Percentiles rank a stretch among this genome's conserved stretches.
Evolutionary conservation across 2,329 filamentous ascomycete species (phyloP).

Genomic region (Fusarium tanahbumbuense): DNA sequence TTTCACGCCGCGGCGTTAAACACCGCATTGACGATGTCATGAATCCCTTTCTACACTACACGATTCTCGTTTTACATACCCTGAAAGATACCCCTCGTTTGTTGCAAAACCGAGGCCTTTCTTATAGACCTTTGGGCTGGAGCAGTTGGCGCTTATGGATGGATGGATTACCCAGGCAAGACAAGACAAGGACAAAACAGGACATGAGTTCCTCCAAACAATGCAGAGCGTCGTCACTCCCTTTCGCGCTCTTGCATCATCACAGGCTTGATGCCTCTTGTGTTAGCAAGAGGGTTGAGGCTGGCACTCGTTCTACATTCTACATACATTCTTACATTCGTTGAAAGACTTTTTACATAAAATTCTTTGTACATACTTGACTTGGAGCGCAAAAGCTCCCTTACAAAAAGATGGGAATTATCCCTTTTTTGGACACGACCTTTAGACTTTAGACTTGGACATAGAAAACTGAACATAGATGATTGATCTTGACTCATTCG

Average conservation of each 20-base stretch:
- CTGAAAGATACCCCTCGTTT: slow-evolving; percentile 48
- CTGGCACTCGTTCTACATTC: slow-evolving; percentile 48
- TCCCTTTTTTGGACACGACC: slow-evolving; percentile 14
- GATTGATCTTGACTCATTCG: slow-evolving; percentile 14
- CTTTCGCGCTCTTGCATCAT: slow-evolving; percentile 30
- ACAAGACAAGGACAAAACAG: slow-evolving; percentile 30
- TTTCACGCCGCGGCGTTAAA: slow-evolving; percentile 43
- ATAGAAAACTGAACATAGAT: slow-evolving; percentile 30
- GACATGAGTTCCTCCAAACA: slow-evolving; percentile 11
- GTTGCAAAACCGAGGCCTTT: slow-evolving; percentile 41
- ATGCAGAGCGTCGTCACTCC: slow-evolving; percentile 24
- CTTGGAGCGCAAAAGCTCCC: slow-evolving; percentile 10
- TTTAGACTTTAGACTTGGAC: slow-evolving; percentile 29
- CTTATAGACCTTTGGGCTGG: slow-evolving; percentile 45
- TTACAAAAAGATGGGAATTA: slow-evolving; percentile 21
- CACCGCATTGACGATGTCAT: slow-evolving; percentile 46
- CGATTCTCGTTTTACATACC: slow-evolving; percentile 42
- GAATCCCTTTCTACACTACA: slow-evolving; percentile 35
- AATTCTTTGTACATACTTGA: slow-evolving; percentile 48
- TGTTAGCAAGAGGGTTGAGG: slow-evolving; percentile 40
- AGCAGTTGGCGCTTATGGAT: slow-evolving; percentile 45
- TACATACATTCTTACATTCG: slow-evolving; percentile 44
- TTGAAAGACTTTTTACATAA: slow-evolving; percentile 38
- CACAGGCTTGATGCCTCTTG: slow-evolving; percentile 46
- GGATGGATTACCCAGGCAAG: slow-evolving; percentile 38